Conservation (phyloP, 1,139 yeast species). For the Protomyces macrosporus region DNA sequence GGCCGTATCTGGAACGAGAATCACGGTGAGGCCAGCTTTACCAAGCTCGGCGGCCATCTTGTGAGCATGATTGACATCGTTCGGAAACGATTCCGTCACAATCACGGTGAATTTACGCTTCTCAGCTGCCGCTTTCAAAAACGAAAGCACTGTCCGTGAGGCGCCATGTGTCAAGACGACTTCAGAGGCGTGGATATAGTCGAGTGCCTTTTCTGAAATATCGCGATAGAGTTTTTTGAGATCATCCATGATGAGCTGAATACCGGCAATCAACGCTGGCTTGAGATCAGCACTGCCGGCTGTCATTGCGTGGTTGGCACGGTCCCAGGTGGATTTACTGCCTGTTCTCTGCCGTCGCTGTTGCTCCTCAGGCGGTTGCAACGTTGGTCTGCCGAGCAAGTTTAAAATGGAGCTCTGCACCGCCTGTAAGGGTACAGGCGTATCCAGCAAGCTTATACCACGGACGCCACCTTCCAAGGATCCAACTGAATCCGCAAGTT, state of each 20-base stretch:
- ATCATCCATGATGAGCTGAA: conserved; percentile 88
- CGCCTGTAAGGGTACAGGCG: background rate
- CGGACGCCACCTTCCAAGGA: background rate
- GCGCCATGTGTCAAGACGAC: conserved; percentile 88
- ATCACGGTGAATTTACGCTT: conserved; percentile 89
- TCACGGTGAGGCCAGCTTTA: conserved; percentile 81
- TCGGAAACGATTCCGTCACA: conserved; percentile 80
- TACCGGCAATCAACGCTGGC: conserved; percentile 88
- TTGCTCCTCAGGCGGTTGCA: no score
- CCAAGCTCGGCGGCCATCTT: conserved; percentile 73
- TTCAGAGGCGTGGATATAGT: conserved; percentile 91
- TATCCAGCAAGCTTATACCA: background rate
- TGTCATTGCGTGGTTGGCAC: background rate
- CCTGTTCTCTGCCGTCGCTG: background rate
- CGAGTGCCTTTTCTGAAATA: conserved; percentile 82
- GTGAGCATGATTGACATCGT: conserved; percentile 70
- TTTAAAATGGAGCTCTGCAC: background rate
- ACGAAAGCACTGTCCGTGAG: conserved; percentile 84
- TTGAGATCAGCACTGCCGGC: conserved; percentile 44
- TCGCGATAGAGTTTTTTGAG: conserved; percentile 85
- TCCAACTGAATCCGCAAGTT: background rate
- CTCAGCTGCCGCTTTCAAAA: conserved; percentile 76
- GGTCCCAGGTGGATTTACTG: background rate
- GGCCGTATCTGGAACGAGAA: conserved; percentile 86
- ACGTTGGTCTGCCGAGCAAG: background rate